Evolutionary conservation across 495 filamentous ascomycete genomes (phyloP), one percentile per base, ranked within the genome.

Genomic region (Aspergillus taichungensis): DNA sequence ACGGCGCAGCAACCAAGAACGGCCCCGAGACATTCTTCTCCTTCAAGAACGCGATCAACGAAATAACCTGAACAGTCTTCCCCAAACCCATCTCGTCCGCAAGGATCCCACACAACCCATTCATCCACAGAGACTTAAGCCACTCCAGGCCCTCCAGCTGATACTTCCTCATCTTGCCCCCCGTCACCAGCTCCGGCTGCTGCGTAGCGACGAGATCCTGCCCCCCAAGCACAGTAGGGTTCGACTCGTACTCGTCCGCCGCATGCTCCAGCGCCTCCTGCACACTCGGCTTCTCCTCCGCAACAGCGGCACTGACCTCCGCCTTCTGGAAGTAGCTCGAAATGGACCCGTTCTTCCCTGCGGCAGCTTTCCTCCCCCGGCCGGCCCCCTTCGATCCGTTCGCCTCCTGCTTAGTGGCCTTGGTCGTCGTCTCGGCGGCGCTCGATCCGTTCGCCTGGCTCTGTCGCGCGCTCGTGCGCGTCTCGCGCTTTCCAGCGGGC

Each of bases 31-130:
- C 76, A 39, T 88, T 82, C 45, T 89, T 84, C 57, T 95, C 89
- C 57, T 90, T 79, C 18, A 97, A 68, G 51, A 91, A 84, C 0
- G 92, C 92, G 34, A 97, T 77, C 47, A 97, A 78, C 0, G 88
- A 84, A 33, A 97, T 97, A 0, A 90, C 86, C 64, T 98, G 92
- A 2, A 98, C 76, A 0, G 91, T 97, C 70, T 97, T 97, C 53
- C 91, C 91, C 24, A 97, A 63, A 1, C 92, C 92, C 92, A 98
- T 98, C 63, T 98, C 92, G 56, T 98, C 92, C 0, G 92, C 92
- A 14, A 98, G 62, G 49, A 98, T 98, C 0, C 92, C 92, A 56
- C 88, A 94, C 57, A 97, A 73, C 5, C 92, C 90, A 60, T 95
- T 95, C 73, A 95, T 88, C 60, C 88, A 94, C 6, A 87, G 61